Conservation (phyloP, 371 early-diverging fungal genomes). For the Batkoa obscura region DNA sequence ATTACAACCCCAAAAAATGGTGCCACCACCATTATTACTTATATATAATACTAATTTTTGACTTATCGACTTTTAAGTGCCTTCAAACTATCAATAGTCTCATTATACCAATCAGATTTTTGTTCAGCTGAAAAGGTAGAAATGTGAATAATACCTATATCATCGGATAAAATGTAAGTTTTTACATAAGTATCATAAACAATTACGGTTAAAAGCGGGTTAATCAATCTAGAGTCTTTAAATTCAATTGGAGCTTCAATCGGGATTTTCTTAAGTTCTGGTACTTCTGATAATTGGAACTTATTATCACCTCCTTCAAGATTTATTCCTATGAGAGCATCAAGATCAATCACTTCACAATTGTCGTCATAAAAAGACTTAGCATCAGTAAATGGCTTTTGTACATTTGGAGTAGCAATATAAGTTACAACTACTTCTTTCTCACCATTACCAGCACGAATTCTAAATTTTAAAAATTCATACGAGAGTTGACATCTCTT, state of each 20-base stretch:
- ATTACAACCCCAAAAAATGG: conserved; percentile 17
- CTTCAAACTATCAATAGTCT: conserved; percentile 8
- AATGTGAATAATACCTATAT: neutral
- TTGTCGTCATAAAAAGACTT: no score
- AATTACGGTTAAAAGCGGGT: neutral
- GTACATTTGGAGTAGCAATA: no score
- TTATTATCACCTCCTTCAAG: no score
- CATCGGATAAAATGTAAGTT: neutral
- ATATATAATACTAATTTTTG: conserved; percentile 12
- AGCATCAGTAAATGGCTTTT: no score
- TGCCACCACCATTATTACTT: conserved; percentile 15
- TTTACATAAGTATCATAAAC: neutral
- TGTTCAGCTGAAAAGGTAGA: neutral
- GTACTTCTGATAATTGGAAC: no score
- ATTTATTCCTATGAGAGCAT: no score
- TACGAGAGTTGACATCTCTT: no score
- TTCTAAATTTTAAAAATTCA: no score
- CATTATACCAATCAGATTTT: neutral
- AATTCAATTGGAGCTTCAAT: neutral
- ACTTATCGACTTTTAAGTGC: conserved; percentile 10
- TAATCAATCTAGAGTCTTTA: neutral
- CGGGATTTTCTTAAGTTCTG: neutral
- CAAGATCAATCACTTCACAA: no score
- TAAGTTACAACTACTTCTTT: no score
- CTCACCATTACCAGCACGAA: no score